These are phyloP conservation scores for Exophiala phaeomuriformis DNA, from an alignment of 2,329 filamentous ascomycete genomes.

Conservation along the genomic window DNA sequence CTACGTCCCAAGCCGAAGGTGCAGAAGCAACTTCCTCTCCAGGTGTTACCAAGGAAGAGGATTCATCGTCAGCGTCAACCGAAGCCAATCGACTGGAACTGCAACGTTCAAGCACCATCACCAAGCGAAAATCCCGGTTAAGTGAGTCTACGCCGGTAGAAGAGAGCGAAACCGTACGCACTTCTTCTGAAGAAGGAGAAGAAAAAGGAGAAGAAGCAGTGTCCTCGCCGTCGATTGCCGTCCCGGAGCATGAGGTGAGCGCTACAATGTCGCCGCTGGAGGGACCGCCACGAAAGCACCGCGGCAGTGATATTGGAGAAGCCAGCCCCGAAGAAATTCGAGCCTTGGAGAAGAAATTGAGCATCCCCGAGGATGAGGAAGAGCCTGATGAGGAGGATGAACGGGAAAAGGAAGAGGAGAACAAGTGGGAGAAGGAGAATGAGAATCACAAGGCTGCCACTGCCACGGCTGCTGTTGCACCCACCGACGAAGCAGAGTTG, in stretches of 20 bases:
- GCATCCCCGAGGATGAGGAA: constrained; percentile 23
- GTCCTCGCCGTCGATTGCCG: neutral
- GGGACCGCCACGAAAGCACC: constrained; percentile 29
- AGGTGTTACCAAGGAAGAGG: neutral
- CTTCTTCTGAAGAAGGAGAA: neutral
- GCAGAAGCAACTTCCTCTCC: constrained; percentile 10
- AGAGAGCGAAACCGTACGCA: constrained; percentile 16
- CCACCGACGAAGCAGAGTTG: constrained; percentile 18
- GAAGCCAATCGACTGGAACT: constrained; percentile 20
- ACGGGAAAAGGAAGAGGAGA: constrained; percentile 8
- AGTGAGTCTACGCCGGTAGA: constrained; percentile 19
- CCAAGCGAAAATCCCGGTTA: constrained; percentile 14
- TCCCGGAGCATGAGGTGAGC: constrained; percentile 11
- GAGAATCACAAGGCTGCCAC: too few relatives aligned
- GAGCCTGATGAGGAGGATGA: constrained; percentile 18
- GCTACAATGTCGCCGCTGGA: neutral
- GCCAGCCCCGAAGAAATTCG: constrained; percentile 26
- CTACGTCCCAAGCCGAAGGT: constrained; percentile 5
- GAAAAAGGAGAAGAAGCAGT: neutral
- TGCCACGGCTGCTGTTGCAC: neutral
- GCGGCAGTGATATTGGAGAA: constrained; percentile 35
- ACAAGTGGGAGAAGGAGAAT: too few relatives aligned
- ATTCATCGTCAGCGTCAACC: constrained; percentile 18
- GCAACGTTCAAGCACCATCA: constrained; percentile 15
- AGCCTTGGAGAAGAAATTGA: constrained; percentile 30